Conservation (phyloP, 148 eudicot genomes). For the Rhododendron vialii region DNA sequence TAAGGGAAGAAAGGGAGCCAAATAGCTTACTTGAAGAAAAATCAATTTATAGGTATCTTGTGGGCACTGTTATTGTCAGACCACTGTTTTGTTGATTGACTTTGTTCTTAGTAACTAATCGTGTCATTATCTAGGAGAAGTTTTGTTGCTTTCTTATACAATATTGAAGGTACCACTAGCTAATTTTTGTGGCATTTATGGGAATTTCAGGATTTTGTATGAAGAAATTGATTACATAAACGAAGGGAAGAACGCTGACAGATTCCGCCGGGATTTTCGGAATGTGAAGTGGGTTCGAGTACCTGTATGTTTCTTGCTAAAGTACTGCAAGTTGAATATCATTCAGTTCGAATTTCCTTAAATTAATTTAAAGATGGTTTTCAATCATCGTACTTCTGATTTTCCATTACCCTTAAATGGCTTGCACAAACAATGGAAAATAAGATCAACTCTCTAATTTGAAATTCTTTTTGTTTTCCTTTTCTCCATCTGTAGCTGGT, state of each 20-base stretch:
- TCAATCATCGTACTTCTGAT: neutral
- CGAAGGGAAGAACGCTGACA: slow-evolving; percentile 98
- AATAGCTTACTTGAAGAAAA: neutral
- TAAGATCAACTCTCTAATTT: neutral
- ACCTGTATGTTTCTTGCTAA: slow-evolving; percentile 69
- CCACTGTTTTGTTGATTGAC: neutral
- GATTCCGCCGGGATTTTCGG: slow-evolving; percentile 90
- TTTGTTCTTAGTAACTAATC: neutral
- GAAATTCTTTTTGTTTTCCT: neutral
- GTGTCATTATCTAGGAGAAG: neutral
- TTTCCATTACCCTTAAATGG: neutral
- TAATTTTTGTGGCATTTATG: slow-evolving; percentile 10
- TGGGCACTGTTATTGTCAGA: neutral
- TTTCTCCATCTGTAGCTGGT: slow-evolving; percentile 45
- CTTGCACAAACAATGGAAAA: neutral
- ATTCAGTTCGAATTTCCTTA: slow-evolving; percentile 2
- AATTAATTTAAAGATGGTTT: neutral
- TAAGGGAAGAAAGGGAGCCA: neutral
- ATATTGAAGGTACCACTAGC: neutral
- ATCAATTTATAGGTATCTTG: neutral
- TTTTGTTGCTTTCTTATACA: neutral
- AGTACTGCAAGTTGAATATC: slow-evolving; percentile 2
- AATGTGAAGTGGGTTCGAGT: slow-evolving; percentile 99
- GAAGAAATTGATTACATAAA: slow-evolving; percentile 96
- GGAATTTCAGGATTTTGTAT: slow-evolving; percentile 71